Base-by-base conservation (phyloP, 2,329 filamentous ascomycete genomes). In the Trichoderma atroviride region DNA sequence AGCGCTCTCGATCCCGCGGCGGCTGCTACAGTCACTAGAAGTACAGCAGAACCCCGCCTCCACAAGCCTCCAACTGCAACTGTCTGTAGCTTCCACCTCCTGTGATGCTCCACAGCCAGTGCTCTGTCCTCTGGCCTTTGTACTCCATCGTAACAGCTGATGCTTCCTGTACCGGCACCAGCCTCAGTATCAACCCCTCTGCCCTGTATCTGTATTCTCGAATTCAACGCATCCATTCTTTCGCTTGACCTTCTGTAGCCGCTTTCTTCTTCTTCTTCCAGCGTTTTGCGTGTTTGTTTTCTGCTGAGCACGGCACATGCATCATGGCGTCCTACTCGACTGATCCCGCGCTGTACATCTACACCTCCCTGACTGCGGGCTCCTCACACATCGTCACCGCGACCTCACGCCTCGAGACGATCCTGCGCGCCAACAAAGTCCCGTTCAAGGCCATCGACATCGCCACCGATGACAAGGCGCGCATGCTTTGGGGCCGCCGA, bases 321-420 rank as follows among this genome's bases (percentile, higher is more conserved):
- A 75, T 71, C 71, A 81, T 81, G 77, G 78, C 79, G 58, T 81
- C 83, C 65, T 86, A 83, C 78, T 84, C 83, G 73, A 85, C 83
- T 74, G 91, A 93, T 79, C 87, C 91, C 60, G 85, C 90, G 33
- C 89, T 99, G 72, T 99, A 96, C 83, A 91, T 99, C 75, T 97
- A 96, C 83, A 98, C 96, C 71, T 98, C 95, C 65, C 87, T 99
- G 68, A 98, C 96, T 24, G 93, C 96, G 70, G 96, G 96, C 73
- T 97, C 94, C 52, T 97, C 94, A 29, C 94, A 97, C 80, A 97
- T 98, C 79, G 90, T 98, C 77, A 98, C 96, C 52, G 96, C 94
- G 31, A 98, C 96, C 1, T 96, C 94, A 67, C 92, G 96, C 59
- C 89, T 99, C 74, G 95, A 99, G 82, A 97, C 94, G 14, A 98